Conservation (phyloP, 768 basidiomycete species). For the Antrodiella citrinella region DNA sequence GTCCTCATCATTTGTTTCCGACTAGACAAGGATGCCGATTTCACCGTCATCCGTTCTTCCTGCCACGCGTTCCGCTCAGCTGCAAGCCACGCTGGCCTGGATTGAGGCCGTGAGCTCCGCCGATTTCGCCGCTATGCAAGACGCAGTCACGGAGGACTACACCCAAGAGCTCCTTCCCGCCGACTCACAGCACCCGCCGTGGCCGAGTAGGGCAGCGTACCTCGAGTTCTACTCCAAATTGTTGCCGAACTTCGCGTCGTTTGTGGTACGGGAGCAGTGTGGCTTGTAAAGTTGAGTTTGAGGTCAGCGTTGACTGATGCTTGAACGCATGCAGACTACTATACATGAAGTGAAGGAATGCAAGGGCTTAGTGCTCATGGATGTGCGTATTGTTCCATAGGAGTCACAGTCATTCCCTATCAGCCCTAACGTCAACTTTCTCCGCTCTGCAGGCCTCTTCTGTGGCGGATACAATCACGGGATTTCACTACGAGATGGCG, state of each 20-base stretch:
- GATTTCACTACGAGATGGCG: not conserved
- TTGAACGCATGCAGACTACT: too few species aligned
- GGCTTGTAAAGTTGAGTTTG: too few species aligned
- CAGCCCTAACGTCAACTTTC: too few species aligned
- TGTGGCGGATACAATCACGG: not conserved
- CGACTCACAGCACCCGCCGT: not conserved
- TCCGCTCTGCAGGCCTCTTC: not conserved
- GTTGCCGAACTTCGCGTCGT: not conserved
- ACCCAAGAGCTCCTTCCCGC: not conserved
- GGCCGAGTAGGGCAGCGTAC: not conserved
- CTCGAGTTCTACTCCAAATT: not conserved
- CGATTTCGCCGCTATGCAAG: not conserved
- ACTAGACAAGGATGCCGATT: too few species aligned
- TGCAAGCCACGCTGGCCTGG: not conserved
- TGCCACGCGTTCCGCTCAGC: not conserved
- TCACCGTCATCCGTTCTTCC: too few species aligned
- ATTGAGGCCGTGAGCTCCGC: not conserved
- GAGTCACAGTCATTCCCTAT: too few species aligned
- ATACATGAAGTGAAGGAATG: too few species aligned
- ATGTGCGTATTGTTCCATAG: too few species aligned
- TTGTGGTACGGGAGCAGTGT: not conserved
- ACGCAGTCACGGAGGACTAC: not conserved
- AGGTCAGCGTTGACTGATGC: too few species aligned
- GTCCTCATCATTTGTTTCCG: too few species aligned
- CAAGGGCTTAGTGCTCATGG: too few species aligned